Base-by-base conservation (phyloP, 31 red algal genomes). In the Odonthalia washingtoniensis region DNA sequence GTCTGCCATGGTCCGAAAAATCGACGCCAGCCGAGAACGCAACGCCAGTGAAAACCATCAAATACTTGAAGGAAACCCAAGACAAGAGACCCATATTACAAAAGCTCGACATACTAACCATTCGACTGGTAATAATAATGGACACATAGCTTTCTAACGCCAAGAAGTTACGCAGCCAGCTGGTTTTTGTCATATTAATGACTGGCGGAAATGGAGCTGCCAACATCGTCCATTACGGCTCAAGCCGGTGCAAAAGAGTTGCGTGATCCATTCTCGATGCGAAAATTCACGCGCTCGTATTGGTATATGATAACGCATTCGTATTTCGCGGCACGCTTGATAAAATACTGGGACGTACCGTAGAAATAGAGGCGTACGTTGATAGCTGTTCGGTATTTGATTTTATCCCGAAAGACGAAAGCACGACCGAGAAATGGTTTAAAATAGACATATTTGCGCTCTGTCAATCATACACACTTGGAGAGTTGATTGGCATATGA, bases 271-370 rank as follows among this genome's bases (percentile, higher is more conserved):
- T 81, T 4, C 60, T 81, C 46, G 77, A 43, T 38, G 77, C 77
- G 21, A 40, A 78, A 30, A 78, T 78, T 28, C 40, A 53, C 30
- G 74, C 74, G 12, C 28, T 78, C 16, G 36, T 70, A 16, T 70
- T 65, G 31, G 46, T 43, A 6, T 81, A 26, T 81, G 77, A 81
- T 65, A 60, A 28, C n/a, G 74, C 74, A n/a, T 78, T n/a, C 39
- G 17, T 43, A 16, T 17, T 40, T 14, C 9, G 39, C 9, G 74
- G 53, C 40, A 81, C 65, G 30, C 5, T 70, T 5, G 44, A 60
- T 5, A 52, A 81, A 81, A 65, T 81, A 6, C 5, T 65, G 4
- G 77, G 57, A 4, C 4, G 27, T 4, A 5, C 3, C 4, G 32
- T 81, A n/a, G 57, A 9, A 28, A 16, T 81, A 4, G 44, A 81